phyloP scores from a whole-genome alignment of 106 monocot species.

The Iris macrosiphon region DNA sequence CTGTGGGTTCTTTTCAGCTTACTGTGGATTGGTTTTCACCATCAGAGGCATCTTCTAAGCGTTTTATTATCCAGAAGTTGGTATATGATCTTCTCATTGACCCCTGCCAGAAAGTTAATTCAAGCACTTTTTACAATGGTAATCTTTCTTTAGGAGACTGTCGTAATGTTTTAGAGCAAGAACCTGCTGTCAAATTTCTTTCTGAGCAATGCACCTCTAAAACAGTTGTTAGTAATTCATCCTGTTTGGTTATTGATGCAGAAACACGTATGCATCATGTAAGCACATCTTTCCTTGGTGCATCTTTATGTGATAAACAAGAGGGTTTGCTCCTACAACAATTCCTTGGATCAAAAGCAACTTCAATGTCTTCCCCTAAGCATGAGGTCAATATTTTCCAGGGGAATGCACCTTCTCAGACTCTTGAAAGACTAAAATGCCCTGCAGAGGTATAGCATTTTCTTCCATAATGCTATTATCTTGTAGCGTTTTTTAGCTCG shows the following conservation, averaged over 20 bases:
- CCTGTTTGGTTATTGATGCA: neutral
- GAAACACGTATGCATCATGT: conserved; percentile 6
- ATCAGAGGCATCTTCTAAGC: conserved; percentile 74
- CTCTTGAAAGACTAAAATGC: neutral
- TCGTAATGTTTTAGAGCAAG: conserved; percentile 15
- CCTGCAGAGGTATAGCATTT: conserved; percentile 13
- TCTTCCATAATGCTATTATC: neutral
- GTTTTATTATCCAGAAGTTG: conserved; percentile 52
- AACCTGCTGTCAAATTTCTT: conserved; percentile 15
- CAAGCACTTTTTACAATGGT: conserved; percentile 2
- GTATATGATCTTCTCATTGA: conserved; percentile 47
- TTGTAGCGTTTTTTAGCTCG: too few species aligned
- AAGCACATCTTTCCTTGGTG: conserved; percentile 3
- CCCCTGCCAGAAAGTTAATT: conserved; percentile 11
- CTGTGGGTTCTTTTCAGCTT: conserved; percentile 39
- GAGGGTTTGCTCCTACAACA: conserved; percentile 1
- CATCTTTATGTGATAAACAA: conserved; percentile 4
- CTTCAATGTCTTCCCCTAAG: neutral
- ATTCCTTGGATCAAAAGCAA: conserved; percentile 10
- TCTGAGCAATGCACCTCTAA: conserved; percentile 16
- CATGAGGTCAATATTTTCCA: neutral
- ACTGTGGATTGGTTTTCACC: conserved; percentile 69
- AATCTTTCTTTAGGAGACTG: neutral
- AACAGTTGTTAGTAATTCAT: neutral
- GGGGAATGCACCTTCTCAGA: conserved; percentile 10